Evolutionary conservation across 306 rosid genomes (phyloP).

Genomic region (Canavalia gladiata): DNA sequence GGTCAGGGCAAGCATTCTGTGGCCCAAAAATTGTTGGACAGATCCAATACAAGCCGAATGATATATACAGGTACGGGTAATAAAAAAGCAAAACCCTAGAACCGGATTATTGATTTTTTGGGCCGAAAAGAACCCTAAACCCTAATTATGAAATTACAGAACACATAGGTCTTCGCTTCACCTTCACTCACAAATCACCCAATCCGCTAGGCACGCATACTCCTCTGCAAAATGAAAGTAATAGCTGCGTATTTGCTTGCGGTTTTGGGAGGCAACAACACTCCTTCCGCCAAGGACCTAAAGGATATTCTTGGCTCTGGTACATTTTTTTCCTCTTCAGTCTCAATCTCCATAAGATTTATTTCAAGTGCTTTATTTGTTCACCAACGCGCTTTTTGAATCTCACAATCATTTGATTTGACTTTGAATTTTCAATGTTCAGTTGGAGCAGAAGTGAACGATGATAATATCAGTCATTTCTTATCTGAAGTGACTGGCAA

Average conservation of each 20-base stretch:
- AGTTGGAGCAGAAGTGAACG: slow-evolving; percentile 79
- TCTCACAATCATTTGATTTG: not conserved
- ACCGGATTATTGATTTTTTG: not conserved
- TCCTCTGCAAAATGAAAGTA: slow-evolving; percentile 56
- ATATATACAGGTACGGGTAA: not conserved
- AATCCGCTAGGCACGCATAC: not conserved
- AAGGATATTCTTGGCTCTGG: slow-evolving; percentile 56
- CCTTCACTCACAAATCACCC: not conserved
- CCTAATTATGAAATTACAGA: slow-evolving; percentile 31
- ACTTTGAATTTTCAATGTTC: slow-evolving; percentile 12
- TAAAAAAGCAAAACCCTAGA: slow-evolving; percentile 27
- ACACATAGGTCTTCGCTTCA: not conserved
- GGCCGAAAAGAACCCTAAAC: slow-evolving; percentile 39
- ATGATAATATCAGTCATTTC: slow-evolving; percentile 53
- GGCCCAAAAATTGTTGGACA: not conserved
- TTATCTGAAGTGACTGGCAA: slow-evolving; percentile 63
- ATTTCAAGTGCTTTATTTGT: not conserved
- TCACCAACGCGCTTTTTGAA: not conserved
- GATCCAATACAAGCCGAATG: not conserved
- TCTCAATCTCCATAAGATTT: not conserved
- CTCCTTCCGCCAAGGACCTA: slow-evolving; percentile 57
- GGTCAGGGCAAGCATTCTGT: not conserved
- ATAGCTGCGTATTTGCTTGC: slow-evolving; percentile 67
- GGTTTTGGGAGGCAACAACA: slow-evolving; percentile 61
- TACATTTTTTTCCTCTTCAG: not conserved